Base-by-base conservation (phyloP, 1,139 yeast species). In the Yamadazyma triangularis region DNA sequence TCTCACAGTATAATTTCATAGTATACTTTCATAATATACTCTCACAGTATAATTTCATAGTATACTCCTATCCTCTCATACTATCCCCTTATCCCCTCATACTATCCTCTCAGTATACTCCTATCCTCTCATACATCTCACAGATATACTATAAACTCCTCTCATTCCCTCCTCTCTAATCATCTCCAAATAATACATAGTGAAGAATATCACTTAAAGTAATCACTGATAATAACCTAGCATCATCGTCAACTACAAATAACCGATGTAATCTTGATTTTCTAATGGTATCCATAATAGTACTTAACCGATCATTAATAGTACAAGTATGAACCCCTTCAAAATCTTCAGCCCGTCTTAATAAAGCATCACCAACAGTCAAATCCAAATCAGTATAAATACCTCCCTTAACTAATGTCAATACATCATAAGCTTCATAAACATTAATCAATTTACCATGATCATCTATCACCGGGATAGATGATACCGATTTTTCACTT, bases 281-380 rank as follows among this genome's bases (percentile, higher is more conserved):
- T 50, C 97, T 74, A 38, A 93, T 87, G 25, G 95, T 89, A 53
- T 91, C 96, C 81, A 91, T 76, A 38, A 93, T 85, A 11, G 95
- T 87, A 41, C 94, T 85, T 39, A 93, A 67, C 40, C 93, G 73
- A 56, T 93, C 99, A 44, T 79, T 73, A 42, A 79, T 70, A 0
- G 97, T 88, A 60, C 98, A 93, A 0, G 97, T 91, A 58, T 89
- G 89, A 11, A 93, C 98, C 36, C 99, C 98, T 57, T 91, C 98
- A 51, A 91, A 93, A 54, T 91, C 97, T 47, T 89, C 96, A 7
- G 95, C 82, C 51, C 98, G 76, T 56, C 95, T 77, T 77, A 91
- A 78, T 34, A 93, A 69, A 0, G 98, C 98, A 55, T 91, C 97
- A 3, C 98, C 99, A 8, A 93, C 96, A 36, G 93, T 83, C 44